These are phyloP conservation scores for Pichia kluyveri DNA, from an alignment of 805 yeast genomes.

Conservation along the genomic window DNA sequence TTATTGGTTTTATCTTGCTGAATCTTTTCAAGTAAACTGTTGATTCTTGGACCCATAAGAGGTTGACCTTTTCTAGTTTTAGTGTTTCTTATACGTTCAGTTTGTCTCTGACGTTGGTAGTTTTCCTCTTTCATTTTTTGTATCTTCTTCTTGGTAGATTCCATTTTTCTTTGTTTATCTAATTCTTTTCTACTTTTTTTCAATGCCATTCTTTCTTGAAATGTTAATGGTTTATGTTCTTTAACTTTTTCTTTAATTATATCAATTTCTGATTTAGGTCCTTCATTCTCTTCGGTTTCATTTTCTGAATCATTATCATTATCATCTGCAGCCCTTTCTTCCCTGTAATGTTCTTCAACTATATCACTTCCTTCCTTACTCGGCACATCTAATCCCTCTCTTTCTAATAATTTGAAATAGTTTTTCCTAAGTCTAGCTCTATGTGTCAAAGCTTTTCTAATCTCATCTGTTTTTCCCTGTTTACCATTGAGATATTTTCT, in stretches of 20 bases:
- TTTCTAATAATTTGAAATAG: conserved; percentile 69
- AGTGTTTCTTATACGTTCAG: conserved; percentile 29
- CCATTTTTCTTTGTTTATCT: conserved; percentile 32
- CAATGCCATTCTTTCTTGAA: conserved; percentile 35
- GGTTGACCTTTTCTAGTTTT: conserved; percentile 81
- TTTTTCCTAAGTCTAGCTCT: conserved; percentile 73
- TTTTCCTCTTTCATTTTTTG: conserved; percentile 28
- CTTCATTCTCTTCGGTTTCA: conserved; percentile 3
- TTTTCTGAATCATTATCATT: conserved; percentile 6
- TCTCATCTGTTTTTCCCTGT: conserved; percentile 43
- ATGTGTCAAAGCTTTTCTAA: conserved; percentile 67
- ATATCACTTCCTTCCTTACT: conserved; percentile 19
- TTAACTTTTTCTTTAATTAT: conserved; percentile 25
- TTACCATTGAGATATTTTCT: conserved; percentile 18
- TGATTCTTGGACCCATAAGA: conserved; percentile 81
- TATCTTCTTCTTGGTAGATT: conserved; percentile 27
- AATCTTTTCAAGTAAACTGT: conserved; percentile 68
- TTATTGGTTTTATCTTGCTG: conserved; percentile 23
- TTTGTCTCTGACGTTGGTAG: conserved; percentile 32
- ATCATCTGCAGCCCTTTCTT: conserved; percentile 11
- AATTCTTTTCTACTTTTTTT: conserved; percentile 40
- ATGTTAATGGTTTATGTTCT: conserved; percentile 21
- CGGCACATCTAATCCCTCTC: conserved; percentile 55
- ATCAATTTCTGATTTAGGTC: conserved; percentile 20
- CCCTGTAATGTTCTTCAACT: conserved; percentile 10